Conservation (phyloP, 805 yeast genomes). For the Saccharomycopsis microspora region DNA sequence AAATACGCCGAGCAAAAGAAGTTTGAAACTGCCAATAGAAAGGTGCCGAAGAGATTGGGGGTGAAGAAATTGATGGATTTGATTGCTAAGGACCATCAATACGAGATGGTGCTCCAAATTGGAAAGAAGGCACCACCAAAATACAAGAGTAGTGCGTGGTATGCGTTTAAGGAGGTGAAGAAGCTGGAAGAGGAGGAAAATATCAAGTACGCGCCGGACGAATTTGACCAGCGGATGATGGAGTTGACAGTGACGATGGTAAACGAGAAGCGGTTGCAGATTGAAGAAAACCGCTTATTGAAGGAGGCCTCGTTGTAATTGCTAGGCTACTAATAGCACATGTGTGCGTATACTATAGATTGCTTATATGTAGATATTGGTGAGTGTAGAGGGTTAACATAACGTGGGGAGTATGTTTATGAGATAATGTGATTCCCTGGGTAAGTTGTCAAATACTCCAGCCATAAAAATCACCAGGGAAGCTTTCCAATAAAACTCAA, state of each 20-base stretch:
- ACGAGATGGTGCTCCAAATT: background rate
- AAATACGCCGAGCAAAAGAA: slow-evolving; percentile 19
- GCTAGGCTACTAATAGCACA: too few relatives aligned
- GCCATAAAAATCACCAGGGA: too few relatives aligned
- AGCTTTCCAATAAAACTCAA: too few relatives aligned
- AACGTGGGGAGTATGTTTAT: too few relatives aligned
- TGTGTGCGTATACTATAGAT: too few relatives aligned
- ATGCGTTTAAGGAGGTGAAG: slow-evolving; percentile 8
- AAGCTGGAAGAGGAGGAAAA: slow-evolving; percentile 9
- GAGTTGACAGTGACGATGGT: slow-evolving; percentile 10
- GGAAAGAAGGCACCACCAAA: slow-evolving; percentile 10
- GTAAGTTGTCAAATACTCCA: too few relatives aligned
- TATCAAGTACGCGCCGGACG: slow-evolving; percentile 4
- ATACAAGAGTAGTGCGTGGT: slow-evolving; percentile 10
- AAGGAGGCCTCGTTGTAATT: background rate
- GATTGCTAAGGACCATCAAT: slow-evolving; percentile 23
- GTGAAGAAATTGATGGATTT: slow-evolving; percentile 18
- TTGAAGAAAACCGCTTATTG: slow-evolving; percentile 6
- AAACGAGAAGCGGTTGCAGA: slow-evolving; percentile 1
- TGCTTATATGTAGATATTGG: too few relatives aligned
- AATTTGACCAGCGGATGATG: slow-evolving; percentile 11
- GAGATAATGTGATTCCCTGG: too few relatives aligned
- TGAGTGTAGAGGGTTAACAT: too few relatives aligned
- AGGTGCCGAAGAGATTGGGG: slow-evolving; percentile 5
- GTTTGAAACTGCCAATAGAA: slow-evolving; percentile 9